These are phyloP conservation scores for Coleophoma crateriformis DNA, from an alignment of 2,329 filamentous ascomycete genomes.

Conservation along the genomic window DNA sequence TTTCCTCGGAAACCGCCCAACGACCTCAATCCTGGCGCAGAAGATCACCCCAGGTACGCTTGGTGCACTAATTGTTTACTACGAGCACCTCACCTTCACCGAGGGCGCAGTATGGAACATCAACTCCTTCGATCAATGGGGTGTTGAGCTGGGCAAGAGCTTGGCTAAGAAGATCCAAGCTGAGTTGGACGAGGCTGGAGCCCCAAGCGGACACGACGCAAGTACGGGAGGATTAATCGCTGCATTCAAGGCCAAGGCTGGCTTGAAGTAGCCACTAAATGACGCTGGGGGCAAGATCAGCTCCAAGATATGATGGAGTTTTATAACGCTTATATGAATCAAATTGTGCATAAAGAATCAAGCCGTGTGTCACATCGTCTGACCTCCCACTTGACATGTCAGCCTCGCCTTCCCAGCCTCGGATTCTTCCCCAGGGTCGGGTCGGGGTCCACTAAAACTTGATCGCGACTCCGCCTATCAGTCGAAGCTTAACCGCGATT, in stretches of 20 bases:
- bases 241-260: slow-evolving; percentile 72
- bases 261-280: slow-evolving; percentile 2
- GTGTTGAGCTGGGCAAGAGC: slow-evolving; percentile 95
- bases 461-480: not conserved
- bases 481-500: not conserved
- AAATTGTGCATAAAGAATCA: not conserved
- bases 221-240: slow-evolving; percentile 87
- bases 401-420: not conserved
- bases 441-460: not conserved
- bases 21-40: slow-evolving; percentile 85
- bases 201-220: slow-evolving; percentile 70
- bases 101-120: slow-evolving; percentile 99
- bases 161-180: slow-evolving; percentile 85
- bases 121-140: slow-evolving; percentile 99
- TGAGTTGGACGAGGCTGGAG: slow-evolving; percentile 78
- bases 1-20: slow-evolving; percentile 95
- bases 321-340: not conserved
- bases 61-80: slow-evolving; percentile 95
- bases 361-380: no score
- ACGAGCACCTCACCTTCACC: slow-evolving; percentile 97
- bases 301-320: not conserved
- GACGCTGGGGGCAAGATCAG: not conserved
- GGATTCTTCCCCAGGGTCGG: not conserved
- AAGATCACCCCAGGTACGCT: slow-evolving; percentile 92
- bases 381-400: not conserved